Evolutionary conservation across 164 flowering plant genomes (phyloP), one percentile per base, ranked within the genome.

Genomic region (Nelumbo lutea): DNA sequence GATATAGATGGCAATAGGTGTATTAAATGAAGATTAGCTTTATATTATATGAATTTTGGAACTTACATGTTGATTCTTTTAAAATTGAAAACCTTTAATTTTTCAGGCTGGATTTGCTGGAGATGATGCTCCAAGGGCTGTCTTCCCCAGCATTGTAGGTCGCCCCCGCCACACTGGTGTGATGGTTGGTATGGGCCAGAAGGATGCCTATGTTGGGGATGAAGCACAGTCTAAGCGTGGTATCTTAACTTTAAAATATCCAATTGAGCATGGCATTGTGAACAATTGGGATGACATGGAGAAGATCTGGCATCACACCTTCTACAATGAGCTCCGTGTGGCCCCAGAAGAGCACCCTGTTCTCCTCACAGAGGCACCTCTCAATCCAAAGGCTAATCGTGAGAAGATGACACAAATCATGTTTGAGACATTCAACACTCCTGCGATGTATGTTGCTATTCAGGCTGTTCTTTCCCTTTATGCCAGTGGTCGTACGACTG

Each of bases 271-370:
- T 67, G 93, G 93, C 10, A 88, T 88, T 65, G 91, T 88, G 51
- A 87, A 82, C 82, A 88, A 88, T 67, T 88, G 94, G 94, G 94
- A 88, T 77, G 94, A 88, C 73, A 87, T 88, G 93, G 93, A 88
- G 82, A 88, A 88, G 74, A 88, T 88, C 44, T 88, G 93, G 93
- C 90, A 86, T 71, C 93, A 88, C 74, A 86, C 93, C 9, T 88
- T 88, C 78, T 86, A 86, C 78, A 88, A 88, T 69, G 93, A 88
- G 76, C 87, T 88, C 6, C 88, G 94, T 69, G 94, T 88, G 42
- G 94, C 94, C 38, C 94, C 94, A 39, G 91, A 88, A 70, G 94
- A 88, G 60, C 94, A 88, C 53, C 94, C 94, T 3, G 88, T 88
- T 78, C 90, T 87, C 53, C 85, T 88, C 62, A 88, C 93, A 2